Base-by-base conservation (phyloP, 495 filamentous ascomycete genomes). In the Echria macrotheca region DNA sequence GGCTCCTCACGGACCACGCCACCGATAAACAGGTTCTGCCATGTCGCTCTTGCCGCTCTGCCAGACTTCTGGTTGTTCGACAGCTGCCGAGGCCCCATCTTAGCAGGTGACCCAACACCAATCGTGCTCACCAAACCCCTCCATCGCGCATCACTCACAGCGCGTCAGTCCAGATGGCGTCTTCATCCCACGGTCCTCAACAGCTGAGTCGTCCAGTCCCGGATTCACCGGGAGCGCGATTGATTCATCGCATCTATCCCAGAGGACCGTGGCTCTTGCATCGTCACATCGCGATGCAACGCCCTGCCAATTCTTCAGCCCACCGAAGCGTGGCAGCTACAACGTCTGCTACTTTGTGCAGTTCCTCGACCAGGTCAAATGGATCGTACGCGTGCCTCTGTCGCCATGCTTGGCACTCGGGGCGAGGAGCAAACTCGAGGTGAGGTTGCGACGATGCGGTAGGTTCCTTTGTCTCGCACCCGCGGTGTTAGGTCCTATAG, bases 321-420 rank as follows among this genome's bases (percentile, higher is more conserved):
- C 29, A 31, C 56, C 50, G 23, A 26, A 40, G 3, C 53, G 53
- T n/a, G 61, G 61, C 17, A 65, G 61, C 43, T 65, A 54, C 50
- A 65, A 65, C 38, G 60, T 60, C 50, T 63, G 61, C 44, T 65
- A 55, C 36, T 65, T 62, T 47, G 56, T 65, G 41, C 42, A 60
- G 24, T 65, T 65, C 41, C 32, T 25, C 26, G 50, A 50, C 22
- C 39, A 36, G 23, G 59, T 57, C 21, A 55, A 49, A 40, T 65
- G 59, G 58, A 59, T 65, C 12, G 61, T 62, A 42, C 61, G 61
- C 28, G 58, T 64, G 48, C 60, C 60, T 49, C 53, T 64, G 29
- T 41, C 52, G 35, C 58, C 60, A 19, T 59, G 52, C 35, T 41
- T 64, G n/a, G 55, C 58, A 8, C 50, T 56, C 38, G 49, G 42